Percentiles rank a stretch among this genome's conserved stretches.
phyloP scores from a whole-genome alignment of 139 green algal species.

The Coelastrella sp. region DNA sequence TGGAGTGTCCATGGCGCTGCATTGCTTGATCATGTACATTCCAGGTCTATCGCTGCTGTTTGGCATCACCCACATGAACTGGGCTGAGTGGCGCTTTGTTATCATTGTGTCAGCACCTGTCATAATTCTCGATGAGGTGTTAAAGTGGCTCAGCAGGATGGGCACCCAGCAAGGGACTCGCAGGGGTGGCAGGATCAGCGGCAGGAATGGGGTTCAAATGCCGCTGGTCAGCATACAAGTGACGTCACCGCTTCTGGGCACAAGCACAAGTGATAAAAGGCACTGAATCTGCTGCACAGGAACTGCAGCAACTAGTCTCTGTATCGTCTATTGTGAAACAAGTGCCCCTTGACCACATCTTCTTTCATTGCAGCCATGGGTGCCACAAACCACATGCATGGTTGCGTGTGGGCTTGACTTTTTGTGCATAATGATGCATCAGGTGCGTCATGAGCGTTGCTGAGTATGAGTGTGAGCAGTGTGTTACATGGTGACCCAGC shows the following conservation, averaged over 20 bases:
- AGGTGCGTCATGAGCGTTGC: no score
- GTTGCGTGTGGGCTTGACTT: no score
- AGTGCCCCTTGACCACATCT: no score
- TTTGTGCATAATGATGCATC: no score
- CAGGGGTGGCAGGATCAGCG: neutral
- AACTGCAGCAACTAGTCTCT: no score
- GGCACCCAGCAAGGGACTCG: neutral
- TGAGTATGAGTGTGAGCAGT: no score
- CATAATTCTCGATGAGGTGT: constrained; percentile 92
- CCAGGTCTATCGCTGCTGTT: constrained; percentile 85
- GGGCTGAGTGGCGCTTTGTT: constrained; percentile 87
- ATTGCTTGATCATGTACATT: constrained; percentile 93
- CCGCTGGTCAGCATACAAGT: constrained; percentile 44
- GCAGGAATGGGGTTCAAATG: neutral
- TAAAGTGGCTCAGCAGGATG: constrained; percentile 50
- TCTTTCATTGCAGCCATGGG: no score
- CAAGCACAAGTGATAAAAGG: neutral
- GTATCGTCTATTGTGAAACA: no score
- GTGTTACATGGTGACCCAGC: no score
- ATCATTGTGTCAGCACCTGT: constrained; percentile 89
- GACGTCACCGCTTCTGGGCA: constrained; percentile 5
- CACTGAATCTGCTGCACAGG: neutral
- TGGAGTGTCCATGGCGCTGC: constrained; percentile 80
- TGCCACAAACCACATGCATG: no score
- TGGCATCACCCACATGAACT: constrained; percentile 75